Evolutionary conservation across 2,329 filamentous ascomycete genomes (phyloP), one percentile per base, ranked within the genome.

Genomic region (Phaeosphaeria sp.): DNA sequence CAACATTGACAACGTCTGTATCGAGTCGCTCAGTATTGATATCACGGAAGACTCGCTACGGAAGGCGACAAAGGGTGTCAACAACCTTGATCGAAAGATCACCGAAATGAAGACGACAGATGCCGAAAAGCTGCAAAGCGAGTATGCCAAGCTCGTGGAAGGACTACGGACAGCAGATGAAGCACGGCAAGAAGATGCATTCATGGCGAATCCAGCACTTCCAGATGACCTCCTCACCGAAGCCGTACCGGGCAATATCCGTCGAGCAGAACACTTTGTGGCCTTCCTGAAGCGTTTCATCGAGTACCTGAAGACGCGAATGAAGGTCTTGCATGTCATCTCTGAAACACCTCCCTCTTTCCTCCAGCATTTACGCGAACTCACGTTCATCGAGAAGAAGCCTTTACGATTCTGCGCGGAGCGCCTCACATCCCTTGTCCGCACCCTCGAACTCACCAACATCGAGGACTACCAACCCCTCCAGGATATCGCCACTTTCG

Each of bases 1-100:
- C 81, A 99, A 99, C 73, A 99, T 99, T 68, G 95, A 99, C 83
- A 99, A 99, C 74, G 95, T 99, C 58, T 99, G 96, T 76, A 99
- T 99, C 66, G 95, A 99, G 74, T 94, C 95, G 1, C 81, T 98
- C 13, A 99, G 95, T 72, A 98, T 97, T 43, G 95, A 99, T 71
- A 87, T 99, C 56, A 98, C 94, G 0, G 93, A 99, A 73, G 95
- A 98, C 67, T 97, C 94, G 0, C 78, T 99, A 52, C 87, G 93
- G 21, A 96, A 92, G 79, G 95, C 95, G 20, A 93, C 93, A 1
- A 86, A 93, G 64, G 95, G 95, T 5, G 96, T 94, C 13, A 90
- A 90, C 64, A 98, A 96, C 66, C 82, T 99, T 1, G 95, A 99
- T 73, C 87, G 87, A 27, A 97, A 90, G 74, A 97, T 99, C 66